phyloP scores from a whole-genome alignment of 2,329 filamentous ascomycete genomes.

The Hawksworthiomyces lignivorus region DNA sequence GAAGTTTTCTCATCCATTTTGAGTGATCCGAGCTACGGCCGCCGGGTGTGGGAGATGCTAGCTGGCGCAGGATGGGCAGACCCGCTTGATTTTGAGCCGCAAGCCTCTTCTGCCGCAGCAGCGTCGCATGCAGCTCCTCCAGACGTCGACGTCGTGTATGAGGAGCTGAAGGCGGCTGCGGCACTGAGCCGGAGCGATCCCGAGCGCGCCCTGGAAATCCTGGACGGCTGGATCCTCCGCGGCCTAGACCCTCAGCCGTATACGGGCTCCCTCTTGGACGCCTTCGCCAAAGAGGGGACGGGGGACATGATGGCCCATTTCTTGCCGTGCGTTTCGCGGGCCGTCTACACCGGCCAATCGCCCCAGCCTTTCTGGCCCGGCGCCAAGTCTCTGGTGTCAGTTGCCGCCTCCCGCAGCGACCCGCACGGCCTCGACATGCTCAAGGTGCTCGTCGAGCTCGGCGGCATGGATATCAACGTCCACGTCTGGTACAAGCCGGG shows the following conservation, averaged over 20 bases:
- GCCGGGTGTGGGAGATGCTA: neutral
- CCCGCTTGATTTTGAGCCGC: no score
- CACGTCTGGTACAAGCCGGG: neutral
- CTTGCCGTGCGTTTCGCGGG: neutral
- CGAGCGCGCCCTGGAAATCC: no score
- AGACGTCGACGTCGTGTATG: no score
- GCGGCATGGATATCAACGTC: constrained; percentile 4
- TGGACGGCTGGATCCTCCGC: no score
- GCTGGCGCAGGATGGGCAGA: neutral
- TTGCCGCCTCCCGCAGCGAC: no score
- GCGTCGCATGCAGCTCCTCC: no score
- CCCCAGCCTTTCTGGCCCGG: neutral
- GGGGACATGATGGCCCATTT: constrained; percentile 2
- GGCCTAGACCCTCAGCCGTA: constrained; percentile 1
- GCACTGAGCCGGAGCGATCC: no score
- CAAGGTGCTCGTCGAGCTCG: constrained; percentile 2
- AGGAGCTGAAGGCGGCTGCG: no score
- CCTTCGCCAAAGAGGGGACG: neutral
- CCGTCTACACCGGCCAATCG: neutral
- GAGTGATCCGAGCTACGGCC: constrained; percentile 1
- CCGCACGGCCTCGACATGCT: neutral
- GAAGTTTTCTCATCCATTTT: neutral
- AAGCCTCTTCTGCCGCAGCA: no score
- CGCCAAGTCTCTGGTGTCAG: no score
- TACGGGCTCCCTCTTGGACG: neutral